Percentiles rank a stretch among this genome's conserved stretches.
Conservation (phyloP, 2,329 filamentous ascomycete species). For the Pseudovirgaria hyperparasitica region DNA sequence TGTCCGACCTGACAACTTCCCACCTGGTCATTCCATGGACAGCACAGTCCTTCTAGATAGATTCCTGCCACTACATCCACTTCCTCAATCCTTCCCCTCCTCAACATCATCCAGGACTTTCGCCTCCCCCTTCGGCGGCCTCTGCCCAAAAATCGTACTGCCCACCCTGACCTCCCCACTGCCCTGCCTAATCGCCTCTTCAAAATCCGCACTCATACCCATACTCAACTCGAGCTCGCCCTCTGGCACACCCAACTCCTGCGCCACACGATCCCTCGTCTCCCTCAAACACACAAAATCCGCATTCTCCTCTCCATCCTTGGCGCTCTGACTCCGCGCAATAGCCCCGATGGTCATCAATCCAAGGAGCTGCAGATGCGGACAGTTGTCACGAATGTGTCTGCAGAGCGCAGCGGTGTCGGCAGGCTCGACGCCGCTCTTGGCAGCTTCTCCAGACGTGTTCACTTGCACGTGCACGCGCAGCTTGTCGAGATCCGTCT, state of each 20-base stretch:
- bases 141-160: slow-evolving; percentile 82
- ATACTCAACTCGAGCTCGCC: slow-evolving; percentile 78
- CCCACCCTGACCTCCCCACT: slow-evolving; percentile 86
- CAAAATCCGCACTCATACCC: slow-evolving; percentile 97
- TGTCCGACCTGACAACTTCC: no score
- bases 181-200: slow-evolving; percentile 70
- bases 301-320: slow-evolving; percentile 71
- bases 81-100: slow-evolving; percentile 4
- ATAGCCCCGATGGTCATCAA: slow-evolving; percentile 98
- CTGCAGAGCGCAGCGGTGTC: slow-evolving; percentile 52
- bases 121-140: slow-evolving; percentile 68
- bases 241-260: slow-evolving; percentile 43
- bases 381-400: slow-evolving; percentile 57
- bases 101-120: slow-evolving; percentile 39
- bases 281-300: slow-evolving; percentile 63
- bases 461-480: slow-evolving; percentile 88
- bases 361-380: slow-evolving; percentile 61
- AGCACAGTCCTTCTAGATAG: no score
- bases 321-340: slow-evolving; percentile 62
- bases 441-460: slow-evolving; percentile 76
- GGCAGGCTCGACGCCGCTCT: slow-evolving; percentile 67
- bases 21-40: no score
- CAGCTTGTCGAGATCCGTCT: slow-evolving; percentile 30
- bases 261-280: slow-evolving; percentile 56
- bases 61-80: no score